Conservation (phyloP, 306 rosid genomes). For the Lotus japonicus region DNA sequence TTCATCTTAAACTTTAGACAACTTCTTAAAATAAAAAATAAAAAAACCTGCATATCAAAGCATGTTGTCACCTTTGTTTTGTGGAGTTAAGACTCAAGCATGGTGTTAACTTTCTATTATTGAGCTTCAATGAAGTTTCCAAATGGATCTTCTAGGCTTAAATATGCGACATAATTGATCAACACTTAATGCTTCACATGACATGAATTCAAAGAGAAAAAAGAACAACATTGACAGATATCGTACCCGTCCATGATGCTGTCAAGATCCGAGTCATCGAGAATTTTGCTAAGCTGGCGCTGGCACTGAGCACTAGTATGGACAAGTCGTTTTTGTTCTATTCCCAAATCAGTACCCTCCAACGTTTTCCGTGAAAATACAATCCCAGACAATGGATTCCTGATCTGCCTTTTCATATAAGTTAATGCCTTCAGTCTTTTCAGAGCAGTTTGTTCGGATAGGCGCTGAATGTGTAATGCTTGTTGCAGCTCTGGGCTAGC, state of each 20-base stretch:
- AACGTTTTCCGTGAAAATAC: constrained; percentile 56
- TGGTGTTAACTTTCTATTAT: background rate
- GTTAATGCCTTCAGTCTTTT: constrained; percentile 72
- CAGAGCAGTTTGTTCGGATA: constrained; percentile 75
- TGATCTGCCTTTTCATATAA: constrained; percentile 71
- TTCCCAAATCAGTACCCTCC: constrained; percentile 65
- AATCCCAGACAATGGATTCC: constrained; percentile 67
- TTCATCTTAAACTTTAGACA: too few species aligned
- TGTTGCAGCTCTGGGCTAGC: constrained; percentile 89
- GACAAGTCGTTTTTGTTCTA: constrained; percentile 65
- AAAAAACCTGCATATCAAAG: too few species aligned
- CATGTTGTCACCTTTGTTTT: too few species aligned
- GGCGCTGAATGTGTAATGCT: constrained; percentile 75
- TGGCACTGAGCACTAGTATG: constrained; percentile 69
- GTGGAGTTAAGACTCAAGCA: background rate
- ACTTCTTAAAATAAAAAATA: too few species aligned
- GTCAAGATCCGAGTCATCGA: constrained; percentile 89
- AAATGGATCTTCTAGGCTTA: background rate
- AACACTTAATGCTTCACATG: background rate
- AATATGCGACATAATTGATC: background rate
- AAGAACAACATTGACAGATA: background rate
- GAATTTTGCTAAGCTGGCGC: constrained; percentile 81
- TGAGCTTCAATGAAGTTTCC: background rate
- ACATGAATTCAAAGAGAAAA: background rate
- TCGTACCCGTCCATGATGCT: constrained; percentile 82